A percentile compares a stretch with the other conserved stretches of the same genome.
phyloP scores from a whole-genome alignment of 257 asterid species.

The Forsythia viridissima region DNA sequence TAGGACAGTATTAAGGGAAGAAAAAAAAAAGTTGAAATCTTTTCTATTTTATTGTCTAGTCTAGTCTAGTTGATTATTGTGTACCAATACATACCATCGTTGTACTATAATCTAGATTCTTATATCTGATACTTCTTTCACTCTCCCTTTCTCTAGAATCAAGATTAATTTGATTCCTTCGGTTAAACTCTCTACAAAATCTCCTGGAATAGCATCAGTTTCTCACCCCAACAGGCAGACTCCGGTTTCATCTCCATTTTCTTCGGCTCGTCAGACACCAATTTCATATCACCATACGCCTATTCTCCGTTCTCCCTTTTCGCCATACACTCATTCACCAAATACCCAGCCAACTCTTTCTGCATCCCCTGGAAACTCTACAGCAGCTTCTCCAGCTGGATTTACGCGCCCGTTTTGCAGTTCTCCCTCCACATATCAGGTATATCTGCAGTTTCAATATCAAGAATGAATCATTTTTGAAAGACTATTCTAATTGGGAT shows the following conservation, averaged over 20 bases:
- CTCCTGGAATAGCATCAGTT: constrained; percentile 38
- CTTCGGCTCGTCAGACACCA: constrained; percentile 40
- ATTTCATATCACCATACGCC: constrained; percentile 40
- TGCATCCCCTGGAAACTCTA: constrained; percentile 35
- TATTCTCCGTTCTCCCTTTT: constrained; percentile 42
- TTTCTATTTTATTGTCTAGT: neutral
- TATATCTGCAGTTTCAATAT: neutral
- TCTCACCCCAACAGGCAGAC: constrained; percentile 26
- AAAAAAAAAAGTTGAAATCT: neutral
- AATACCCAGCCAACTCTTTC: constrained; percentile 30
- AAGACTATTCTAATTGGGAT: neutral
- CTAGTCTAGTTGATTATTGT: neutral
- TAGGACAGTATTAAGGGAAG: neutral
- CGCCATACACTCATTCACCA: constrained; percentile 44
- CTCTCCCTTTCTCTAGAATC: constrained; percentile 32
- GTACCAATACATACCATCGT: too few species aligned
- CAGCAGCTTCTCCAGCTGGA: constrained; percentile 33
- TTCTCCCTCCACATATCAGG: constrained; percentile 52
- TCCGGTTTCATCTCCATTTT: constrained; percentile 35
- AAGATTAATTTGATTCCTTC: constrained; percentile 40
- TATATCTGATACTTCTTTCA: neutral
- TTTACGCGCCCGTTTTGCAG: constrained; percentile 21
- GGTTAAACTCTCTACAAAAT: constrained; percentile 33
- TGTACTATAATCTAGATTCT: neutral
- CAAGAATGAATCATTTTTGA: neutral